Evolutionary conservation across 2,329 filamentous ascomycete genomes (phyloP).

Genomic region (Elsinoe australis): DNA sequence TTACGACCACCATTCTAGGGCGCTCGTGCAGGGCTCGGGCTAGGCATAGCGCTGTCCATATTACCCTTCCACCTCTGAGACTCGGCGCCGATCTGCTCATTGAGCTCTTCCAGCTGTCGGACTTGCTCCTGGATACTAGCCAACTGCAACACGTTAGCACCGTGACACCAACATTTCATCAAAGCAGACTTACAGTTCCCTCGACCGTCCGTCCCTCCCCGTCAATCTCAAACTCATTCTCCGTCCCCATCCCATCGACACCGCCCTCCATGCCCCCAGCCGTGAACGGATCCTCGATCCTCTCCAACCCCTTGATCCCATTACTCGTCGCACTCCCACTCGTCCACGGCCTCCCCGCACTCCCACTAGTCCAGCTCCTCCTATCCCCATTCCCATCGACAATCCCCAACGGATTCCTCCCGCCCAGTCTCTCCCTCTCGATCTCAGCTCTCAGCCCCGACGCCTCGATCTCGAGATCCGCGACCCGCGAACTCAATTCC

Average conservation of each 20-base stretch:
- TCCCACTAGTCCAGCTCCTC: slow-evolving; percentile 5
- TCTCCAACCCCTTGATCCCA: background rate
- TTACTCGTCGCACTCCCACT: background rate
- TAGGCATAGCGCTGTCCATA: slow-evolving; percentile 11
- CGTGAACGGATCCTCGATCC: slow-evolving; percentile 11
- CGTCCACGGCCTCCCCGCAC: slow-evolving; percentile 9
- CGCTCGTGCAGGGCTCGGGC: background rate
- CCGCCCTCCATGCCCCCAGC: background rate
- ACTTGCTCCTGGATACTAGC: slow-evolving; percentile 21
- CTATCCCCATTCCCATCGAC: slow-evolving; percentile 1
- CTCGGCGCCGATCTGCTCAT: slow-evolving; percentile 21
- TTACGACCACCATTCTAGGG: background rate
- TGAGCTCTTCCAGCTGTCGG: slow-evolving; percentile 21
- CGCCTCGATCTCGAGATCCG: slow-evolving; percentile 12
- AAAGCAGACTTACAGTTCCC: slow-evolving; percentile 13
- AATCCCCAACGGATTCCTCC: slow-evolving; percentile 13
- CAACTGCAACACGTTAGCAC: slow-evolving; percentile 14
- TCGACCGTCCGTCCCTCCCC: slow-evolving; percentile 18
- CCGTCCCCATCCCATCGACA: background rate
- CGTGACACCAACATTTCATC: background rate
- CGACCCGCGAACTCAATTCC: slow-evolving; percentile 11
- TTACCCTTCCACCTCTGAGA: slow-evolving; percentile 19
- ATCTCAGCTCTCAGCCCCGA: background rate
- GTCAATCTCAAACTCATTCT: background rate
- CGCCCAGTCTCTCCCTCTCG: slow-evolving; percentile 3